phyloP scores from a whole-genome alignment of 2,329 filamentous ascomycete genomes.

The Ophiosphaerella herpotricha region DNA sequence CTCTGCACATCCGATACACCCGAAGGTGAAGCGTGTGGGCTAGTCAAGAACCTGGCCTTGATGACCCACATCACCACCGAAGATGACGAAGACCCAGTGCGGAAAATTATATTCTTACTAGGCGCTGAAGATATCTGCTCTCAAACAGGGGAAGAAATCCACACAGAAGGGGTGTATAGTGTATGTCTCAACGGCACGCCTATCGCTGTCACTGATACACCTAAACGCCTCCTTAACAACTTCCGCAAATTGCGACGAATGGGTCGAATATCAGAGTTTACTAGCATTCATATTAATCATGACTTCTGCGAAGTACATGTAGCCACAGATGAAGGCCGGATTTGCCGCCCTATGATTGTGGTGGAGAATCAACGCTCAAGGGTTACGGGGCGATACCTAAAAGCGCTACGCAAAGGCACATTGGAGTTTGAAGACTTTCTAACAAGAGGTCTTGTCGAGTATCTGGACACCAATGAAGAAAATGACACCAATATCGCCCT shows the following conservation, averaged over 20 bases:
- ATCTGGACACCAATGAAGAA: constrained; percentile 97
- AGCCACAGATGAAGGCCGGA: constrained; percentile 94
- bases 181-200: constrained; percentile 97
- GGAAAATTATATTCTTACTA: constrained; percentile 81
- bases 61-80: constrained; percentile 99
- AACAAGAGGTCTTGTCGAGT: constrained; percentile 87
- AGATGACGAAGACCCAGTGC: constrained; percentile 88
- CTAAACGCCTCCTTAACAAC: constrained; percentile 81
- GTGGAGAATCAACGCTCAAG: constrained; percentile 86
- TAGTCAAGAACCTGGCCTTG: constrained; percentile 95
- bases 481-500: constrained; percentile 94
- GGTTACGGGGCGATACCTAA: constrained; percentile 77
- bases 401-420: constrained; percentile 78
- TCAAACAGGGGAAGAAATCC: constrained; percentile 84
- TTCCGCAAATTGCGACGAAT: constrained; percentile 87
- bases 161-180: constrained; percentile 80
- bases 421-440: constrained; percentile 95
- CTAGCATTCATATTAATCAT: constrained; percentile 94
- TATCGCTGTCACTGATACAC: constrained; percentile 81
- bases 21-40: constrained; percentile 95
- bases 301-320: constrained; percentile 92
- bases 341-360: constrained; percentile 93
- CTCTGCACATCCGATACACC: constrained; percentile 95
- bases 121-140: constrained; percentile 82
- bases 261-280: constrained; percentile 92